Conservation (phyloP, 129 eudicot genomes). For the Smallanthus sonchifolius region DNA sequence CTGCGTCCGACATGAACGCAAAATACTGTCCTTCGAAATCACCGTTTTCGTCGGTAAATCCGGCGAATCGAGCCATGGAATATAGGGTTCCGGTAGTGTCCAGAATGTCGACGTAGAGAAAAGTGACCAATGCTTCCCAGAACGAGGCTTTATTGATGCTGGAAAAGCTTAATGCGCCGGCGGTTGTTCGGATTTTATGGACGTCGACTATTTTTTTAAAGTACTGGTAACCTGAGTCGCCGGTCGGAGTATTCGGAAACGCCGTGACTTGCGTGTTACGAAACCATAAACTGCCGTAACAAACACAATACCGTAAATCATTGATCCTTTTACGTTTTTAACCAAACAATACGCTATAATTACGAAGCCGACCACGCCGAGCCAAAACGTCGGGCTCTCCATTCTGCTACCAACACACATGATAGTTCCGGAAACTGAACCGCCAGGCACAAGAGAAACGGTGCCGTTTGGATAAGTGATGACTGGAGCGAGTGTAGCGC, state of each 20-base stretch:
- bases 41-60: constrained; percentile 55
- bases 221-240: constrained; percentile 51
- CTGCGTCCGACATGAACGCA: constrained; percentile 86
- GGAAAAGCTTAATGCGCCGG: constrained; percentile 74
- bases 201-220: constrained; percentile 73
- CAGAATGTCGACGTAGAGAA: constrained; percentile 70
- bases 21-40: constrained; percentile 85
- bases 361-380: constrained; percentile 66
- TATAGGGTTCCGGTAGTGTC: constrained; percentile 86
- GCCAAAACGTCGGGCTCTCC: constrained; percentile 92
- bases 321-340: constrained; percentile 72
- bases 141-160: constrained; percentile 42
- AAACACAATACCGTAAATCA: constrained; percentile 82
- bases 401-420: constrained; percentile 60
- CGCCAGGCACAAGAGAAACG: constrained; percentile 55
- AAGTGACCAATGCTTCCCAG: constrained; percentile 77
- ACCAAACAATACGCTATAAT: constrained; percentile 76
- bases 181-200: constrained; percentile 63
- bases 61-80: constrained; percentile 89
- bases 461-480: constrained; percentile 57
- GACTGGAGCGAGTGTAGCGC: constrained; percentile 64
- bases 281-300: constrained; percentile 86
- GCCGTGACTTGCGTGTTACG: constrained; percentile 72
- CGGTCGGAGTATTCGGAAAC: constrained; percentile 63
- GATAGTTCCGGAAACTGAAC: constrained; percentile 54